Conservation (phyloP, 2,329 filamentous ascomycete genomes). For the Colletotrichum karsti region DNA sequence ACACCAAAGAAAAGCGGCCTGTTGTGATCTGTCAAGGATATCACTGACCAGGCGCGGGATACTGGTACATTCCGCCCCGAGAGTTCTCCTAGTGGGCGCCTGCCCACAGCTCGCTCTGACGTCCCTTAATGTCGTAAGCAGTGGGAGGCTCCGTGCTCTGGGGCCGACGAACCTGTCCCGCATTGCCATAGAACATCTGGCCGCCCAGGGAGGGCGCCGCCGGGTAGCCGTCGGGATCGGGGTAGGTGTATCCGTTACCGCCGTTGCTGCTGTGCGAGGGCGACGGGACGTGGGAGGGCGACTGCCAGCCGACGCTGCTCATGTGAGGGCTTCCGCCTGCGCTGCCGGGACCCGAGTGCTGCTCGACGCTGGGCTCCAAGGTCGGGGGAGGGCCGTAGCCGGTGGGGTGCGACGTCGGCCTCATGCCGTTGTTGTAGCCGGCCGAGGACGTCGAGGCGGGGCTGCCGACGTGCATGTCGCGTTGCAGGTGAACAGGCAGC, state of each 20-base stretch:
- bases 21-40: not conserved
- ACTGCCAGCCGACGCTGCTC: slow-evolving; percentile 83
- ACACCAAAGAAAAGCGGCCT: not conserved
- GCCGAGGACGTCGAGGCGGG: slow-evolving; percentile 74
- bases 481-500: slow-evolving; percentile 83
- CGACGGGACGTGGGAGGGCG: slow-evolving; percentile 78
- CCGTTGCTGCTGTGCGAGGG: slow-evolving; percentile 68
- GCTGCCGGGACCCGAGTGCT: slow-evolving; percentile 73
- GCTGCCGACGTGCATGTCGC: slow-evolving; percentile 76
- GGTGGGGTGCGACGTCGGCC: slow-evolving; percentile 86
- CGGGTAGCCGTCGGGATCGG: slow-evolving; percentile 80
- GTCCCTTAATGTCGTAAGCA: slow-evolving; percentile 70
- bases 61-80: not conserved
- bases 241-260: slow-evolving; percentile 77
- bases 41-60: not conserved
- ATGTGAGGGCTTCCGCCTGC: slow-evolving; percentile 89
- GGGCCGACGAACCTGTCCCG: slow-evolving; percentile 72
- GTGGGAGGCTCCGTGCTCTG: slow-evolving; percentile 76
- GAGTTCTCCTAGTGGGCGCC: slow-evolving; percentile 48
- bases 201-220: slow-evolving; percentile 64
- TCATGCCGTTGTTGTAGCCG: slow-evolving; percentile 63
- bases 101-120: slow-evolving; percentile 63
- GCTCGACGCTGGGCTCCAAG: slow-evolving; percentile 85
- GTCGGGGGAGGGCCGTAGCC: slow-evolving; percentile 85
- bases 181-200: slow-evolving; percentile 78